These are phyloP conservation scores for Leishmania tropica DNA, from an alignment of 208 protist species.

Conservation along the genomic window DNA sequence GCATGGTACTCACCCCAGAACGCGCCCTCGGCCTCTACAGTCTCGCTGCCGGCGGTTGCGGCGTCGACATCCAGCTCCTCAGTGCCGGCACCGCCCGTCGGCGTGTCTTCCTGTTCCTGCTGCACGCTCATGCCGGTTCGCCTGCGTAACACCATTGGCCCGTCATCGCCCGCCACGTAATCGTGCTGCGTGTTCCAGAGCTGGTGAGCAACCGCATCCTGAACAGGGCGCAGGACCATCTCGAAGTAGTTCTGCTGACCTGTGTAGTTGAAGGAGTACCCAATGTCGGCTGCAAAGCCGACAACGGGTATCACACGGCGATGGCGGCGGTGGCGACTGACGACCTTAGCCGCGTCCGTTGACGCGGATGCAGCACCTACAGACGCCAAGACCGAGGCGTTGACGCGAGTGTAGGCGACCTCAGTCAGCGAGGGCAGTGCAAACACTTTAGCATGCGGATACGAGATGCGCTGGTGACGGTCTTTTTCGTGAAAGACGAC, in stretches of 20 bases:
- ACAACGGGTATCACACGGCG: conserved; percentile 67
- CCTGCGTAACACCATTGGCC: conserved; percentile 24
- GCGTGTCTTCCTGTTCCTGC: neutral
- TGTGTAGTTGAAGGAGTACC: conserved; percentile 74
- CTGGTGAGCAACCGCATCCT: conserved; percentile 43
- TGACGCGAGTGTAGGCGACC: conserved; percentile 23
- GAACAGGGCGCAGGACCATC: conserved; percentile 40
- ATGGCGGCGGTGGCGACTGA: conserved; percentile 16
- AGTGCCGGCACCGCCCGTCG: neutral
- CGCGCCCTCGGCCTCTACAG: neutral
- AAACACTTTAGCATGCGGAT: conserved; percentile 27
- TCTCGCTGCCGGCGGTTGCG: neutral
- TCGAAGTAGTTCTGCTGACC: conserved; percentile 60
- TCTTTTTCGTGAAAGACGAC: conserved; percentile 63
- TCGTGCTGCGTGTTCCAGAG: conserved; percentile 42
- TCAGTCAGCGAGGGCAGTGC: conserved; percentile 40
- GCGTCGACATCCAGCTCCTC: neutral
- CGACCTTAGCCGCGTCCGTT: neutral
- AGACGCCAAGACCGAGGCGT: neutral
- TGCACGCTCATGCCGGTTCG: conserved; percentile 6
- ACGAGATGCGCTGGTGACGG: conserved; percentile 23
- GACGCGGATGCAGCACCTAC: neutral
- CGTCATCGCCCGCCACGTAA: conserved; percentile 14
- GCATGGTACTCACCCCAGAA: neutral
- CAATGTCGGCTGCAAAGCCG: conserved; percentile 46